Conservation (phyloP, 495 filamentous ascomycete genomes). For the Tetracladium setigerum region DNA sequence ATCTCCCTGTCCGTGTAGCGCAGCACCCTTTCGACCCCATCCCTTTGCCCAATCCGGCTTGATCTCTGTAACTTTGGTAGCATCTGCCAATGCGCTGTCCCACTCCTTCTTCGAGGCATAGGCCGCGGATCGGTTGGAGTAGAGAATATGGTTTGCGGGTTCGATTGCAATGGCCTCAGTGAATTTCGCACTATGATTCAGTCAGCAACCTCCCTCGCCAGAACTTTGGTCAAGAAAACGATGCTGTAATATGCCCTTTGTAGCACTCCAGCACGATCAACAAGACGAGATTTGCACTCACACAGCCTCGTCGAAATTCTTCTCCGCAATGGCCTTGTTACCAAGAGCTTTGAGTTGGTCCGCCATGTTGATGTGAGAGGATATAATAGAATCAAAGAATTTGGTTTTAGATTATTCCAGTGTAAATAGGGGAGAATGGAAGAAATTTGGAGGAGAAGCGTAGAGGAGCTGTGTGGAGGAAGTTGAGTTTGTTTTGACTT, state of each 20-base stretch:
- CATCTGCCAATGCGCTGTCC: conserved; percentile 77
- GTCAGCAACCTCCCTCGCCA: conserved; percentile 4
- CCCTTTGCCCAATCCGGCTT: conserved; percentile 99
- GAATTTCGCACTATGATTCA: conserved; percentile 72
- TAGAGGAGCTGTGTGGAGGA: too few species aligned
- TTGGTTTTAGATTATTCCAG: too few species aligned
- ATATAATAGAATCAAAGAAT: too few species aligned
- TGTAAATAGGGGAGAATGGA: too few species aligned
- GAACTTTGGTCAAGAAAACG: too few species aligned
- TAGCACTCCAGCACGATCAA: too few species aligned
- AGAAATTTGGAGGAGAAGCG: too few species aligned
- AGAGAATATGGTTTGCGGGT: conserved; percentile 86
- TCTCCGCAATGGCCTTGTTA: conserved; percentile 95
- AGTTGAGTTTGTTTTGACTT: too few species aligned
- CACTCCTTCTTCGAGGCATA: conserved; percentile 87
- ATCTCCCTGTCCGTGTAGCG: conserved; percentile 79
- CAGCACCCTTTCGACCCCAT: conserved; percentile 85
- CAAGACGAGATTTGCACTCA: too few species aligned
- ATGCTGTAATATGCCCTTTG: too few species aligned
- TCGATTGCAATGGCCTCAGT: conserved; percentile 87
- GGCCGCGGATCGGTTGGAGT: conserved; percentile 96
- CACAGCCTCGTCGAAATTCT: conserved; percentile 94
- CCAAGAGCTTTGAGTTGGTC: conserved; percentile 84
- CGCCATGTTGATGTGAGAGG: conserved; percentile 30
- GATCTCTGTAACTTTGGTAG: conserved; percentile 82